These are phyloP conservation scores for Diplodia scrobiculata DNA, from an alignment of 2,329 filamentous ascomycete species.

Conservation along the genomic window DNA sequence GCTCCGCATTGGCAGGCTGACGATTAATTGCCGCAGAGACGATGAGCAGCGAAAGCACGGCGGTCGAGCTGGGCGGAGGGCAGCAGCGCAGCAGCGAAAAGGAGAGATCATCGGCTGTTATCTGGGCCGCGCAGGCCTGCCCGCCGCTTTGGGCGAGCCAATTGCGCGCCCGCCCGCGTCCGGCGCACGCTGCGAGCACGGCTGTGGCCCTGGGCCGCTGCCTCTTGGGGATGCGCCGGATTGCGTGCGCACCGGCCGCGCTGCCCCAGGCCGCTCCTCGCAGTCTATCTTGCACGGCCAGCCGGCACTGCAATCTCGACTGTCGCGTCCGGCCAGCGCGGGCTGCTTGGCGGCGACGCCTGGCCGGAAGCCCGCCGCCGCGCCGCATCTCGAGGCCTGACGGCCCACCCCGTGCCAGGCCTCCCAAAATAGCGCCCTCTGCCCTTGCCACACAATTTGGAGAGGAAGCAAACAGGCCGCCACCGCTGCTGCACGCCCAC, in stretches of 20 bases:
- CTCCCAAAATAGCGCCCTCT: conserved; percentile 23
- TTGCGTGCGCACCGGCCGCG: conserved; percentile 20
- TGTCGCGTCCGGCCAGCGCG: neutral
- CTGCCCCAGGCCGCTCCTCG: conserved; percentile 14
- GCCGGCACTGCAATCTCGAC: conserved; percentile 25
- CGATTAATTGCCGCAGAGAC: conserved; percentile 22
- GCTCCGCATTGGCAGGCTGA: conserved; percentile 25
- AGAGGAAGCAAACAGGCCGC: neutral
- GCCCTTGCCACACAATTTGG: conserved; percentile 22
- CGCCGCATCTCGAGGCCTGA: neutral
- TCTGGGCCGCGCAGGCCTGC: conserved; percentile 25
- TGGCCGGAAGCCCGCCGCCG: neutral
- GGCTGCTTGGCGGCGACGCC: neutral
- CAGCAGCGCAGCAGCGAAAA: conserved; percentile 21
- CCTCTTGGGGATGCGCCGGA: conserved; percentile 6
- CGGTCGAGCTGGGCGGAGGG: conserved; percentile 3
- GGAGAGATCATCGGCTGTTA: conserved; percentile 26
- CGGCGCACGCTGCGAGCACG: conserved; percentile 20
- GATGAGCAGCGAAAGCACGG: conserved; percentile 7
- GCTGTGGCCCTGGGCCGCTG: conserved; percentile 13
- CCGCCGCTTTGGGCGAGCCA: conserved; percentile 25
- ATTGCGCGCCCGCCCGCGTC: conserved; percentile 23
- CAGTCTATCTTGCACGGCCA: conserved; percentile 13
- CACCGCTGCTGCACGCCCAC: neutral
- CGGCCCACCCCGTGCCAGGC: conserved; percentile 4